phyloP scores from a whole-genome alignment of 2,329 filamentous ascomycete species.

The Aspergillus melleus region DNA sequence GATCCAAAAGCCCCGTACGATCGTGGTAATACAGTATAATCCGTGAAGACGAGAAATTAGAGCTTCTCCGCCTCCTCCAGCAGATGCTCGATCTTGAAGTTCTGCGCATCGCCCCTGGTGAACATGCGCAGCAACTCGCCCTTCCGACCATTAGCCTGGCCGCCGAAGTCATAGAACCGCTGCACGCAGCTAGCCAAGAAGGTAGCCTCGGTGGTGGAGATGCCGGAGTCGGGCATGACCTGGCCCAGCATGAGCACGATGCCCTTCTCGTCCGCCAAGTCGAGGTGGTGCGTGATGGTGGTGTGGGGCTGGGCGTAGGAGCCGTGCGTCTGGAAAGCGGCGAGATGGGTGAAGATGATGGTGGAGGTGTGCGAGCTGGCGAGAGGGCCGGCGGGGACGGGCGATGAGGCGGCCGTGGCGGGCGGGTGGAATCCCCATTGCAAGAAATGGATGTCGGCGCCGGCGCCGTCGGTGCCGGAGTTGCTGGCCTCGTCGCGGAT shows the following conservation, averaged over 20 bases:
- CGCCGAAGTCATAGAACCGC: conserved; percentile 74
- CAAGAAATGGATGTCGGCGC: conserved; percentile 91
- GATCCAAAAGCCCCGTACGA: too few species aligned
- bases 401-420: conserved; percentile 19
- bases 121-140: conserved; percentile 79
- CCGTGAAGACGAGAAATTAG: conserved; percentile 22
- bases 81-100: conserved; percentile 80
- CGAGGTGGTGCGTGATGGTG: conserved; percentile 86
- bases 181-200: conserved; percentile 93
- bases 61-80: conserved; percentile 88
- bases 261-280: conserved; percentile 71
- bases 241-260: conserved; percentile 84
- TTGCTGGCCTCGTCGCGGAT: conserved; percentile 33
- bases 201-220: conserved; percentile 77
- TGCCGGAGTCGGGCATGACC: conserved; percentile 73
- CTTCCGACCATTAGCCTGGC: conserved; percentile 61
- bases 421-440: conserved; percentile 88
- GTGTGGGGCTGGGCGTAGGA: conserved; percentile 92
- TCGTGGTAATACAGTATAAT: too few species aligned
- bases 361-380: conserved; percentile 62
- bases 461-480: conserved; percentile 63
- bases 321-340: conserved; percentile 86
- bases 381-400: conserved; percentile 31
- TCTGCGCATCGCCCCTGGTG: conserved; percentile 66
- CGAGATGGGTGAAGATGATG: conserved; percentile 90